Base-by-base conservation (phyloP, 2,329 filamentous ascomycete genomes). In the Catunica adiposa region DNA sequence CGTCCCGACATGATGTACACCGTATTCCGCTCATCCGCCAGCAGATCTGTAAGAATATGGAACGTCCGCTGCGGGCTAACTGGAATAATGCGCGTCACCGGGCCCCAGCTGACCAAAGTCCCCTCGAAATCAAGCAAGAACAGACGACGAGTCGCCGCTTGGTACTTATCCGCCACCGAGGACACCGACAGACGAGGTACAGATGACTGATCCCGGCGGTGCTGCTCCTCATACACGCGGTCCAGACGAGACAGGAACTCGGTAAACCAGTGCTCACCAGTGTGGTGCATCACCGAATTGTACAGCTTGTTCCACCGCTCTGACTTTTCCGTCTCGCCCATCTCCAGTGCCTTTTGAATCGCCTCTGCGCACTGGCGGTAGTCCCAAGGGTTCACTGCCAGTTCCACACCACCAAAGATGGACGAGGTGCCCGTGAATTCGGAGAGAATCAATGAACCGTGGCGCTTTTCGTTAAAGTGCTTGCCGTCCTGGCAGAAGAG, bases 91-190 rank as follows among this genome's bases (percentile, higher is more conserved):
- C 86, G 84, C 59, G 81, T 85, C 56, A 88, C 83, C 0, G 86
- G 85, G 3, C 88, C 88, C 78, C 88, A 92, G 54, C 84, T 87
- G 46, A 92, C 86, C 6, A 97, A 73, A 0, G 90, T 97, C 47
- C 89, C 90, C 67, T 97, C 90, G 64, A 95, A 94, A 64, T 97
- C 90, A 47, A 97, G 74, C 61, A 97, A 82, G 67, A 97, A 92
- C 1, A 97, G 74, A 15, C 89, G 82, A 20, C 79, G 78, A 44
- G 79, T 67, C 0, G 85, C 78, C 7, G 71, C 66, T 58, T 76
- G 72, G 67, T 96, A 97, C 59, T 79, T 75, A 51, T 79, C 71
- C 1, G 75, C 70, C 1, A 96, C 71, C 1, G 73, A 70, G 46
- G 73, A 77, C 22, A 89, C 70, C 1, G 86, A 89, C 2, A 97